Conservation (phyloP, 352 stramenopile genomes). For the Thraustotheca clavata region DNA sequence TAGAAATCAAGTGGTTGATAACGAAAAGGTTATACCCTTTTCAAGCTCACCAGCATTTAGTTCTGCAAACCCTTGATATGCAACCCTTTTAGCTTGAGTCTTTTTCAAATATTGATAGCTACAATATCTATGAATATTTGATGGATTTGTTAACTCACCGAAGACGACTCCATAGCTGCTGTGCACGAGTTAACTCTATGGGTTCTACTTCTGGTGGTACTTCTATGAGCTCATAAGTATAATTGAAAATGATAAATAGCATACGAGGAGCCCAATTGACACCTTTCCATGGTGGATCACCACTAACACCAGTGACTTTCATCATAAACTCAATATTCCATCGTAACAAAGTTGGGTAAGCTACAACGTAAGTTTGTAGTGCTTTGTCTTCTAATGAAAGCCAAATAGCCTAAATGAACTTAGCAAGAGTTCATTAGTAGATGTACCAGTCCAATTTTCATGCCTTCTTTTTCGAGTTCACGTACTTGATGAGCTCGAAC, state of each 20-base stretch:
- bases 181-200: conserved; percentile 44
- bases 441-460: not conserved
- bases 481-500: conserved; percentile 10
- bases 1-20: not conserved
- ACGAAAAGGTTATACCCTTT: too few species aligned
- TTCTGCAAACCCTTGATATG: conserved; percentile 39
- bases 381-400: conserved; percentile 5
- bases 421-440: not conserved
- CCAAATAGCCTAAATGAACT: conserved; percentile 8
- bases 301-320: not conserved
- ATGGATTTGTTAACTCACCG: not conserved
- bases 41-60: conserved; percentile 21
- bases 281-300: conserved; percentile 13
- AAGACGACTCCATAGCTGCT: conserved; percentile 35
- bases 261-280: conserved; percentile 12
- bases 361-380: not conserved
- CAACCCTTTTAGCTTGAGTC: conserved; percentile 29
- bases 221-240: conserved; percentile 27
- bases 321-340: not conserved
- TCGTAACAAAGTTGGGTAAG: conserved; percentile 4
- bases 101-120: conserved; percentile 29
- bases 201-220: conserved; percentile 29
- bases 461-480: not conserved
- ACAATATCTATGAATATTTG: conserved; percentile 12
- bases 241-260: not conserved